These are phyloP conservation scores for Zymoseptoria crescenta DNA, from an alignment of 2,329 filamentous ascomycete genomes.

Conservation along the genomic window DNA sequence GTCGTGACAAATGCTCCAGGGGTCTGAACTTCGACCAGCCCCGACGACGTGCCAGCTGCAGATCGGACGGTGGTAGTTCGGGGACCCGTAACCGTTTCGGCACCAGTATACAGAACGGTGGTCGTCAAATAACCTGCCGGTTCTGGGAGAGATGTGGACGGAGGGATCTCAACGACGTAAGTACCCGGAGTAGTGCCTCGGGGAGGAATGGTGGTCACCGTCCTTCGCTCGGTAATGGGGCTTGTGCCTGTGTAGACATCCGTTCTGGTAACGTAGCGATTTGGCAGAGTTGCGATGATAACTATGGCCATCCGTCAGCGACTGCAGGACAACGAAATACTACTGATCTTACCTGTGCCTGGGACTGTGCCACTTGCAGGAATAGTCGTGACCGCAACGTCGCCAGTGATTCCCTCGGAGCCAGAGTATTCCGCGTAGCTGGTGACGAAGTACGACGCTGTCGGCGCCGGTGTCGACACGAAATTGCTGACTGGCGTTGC, in stretches of 20 bases:
- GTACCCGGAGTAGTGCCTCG: constrained; percentile 4
- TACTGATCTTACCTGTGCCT: constrained; percentile 3
- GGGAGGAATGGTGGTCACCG: constrained; percentile 3
- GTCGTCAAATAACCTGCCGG: constrained; percentile 1
- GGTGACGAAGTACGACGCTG: neutral
- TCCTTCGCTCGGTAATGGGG: constrained; percentile 3
- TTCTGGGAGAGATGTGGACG: neutral
- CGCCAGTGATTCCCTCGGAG: neutral
- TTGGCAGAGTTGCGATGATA: neutral
- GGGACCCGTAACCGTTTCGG: neutral
- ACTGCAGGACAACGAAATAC: neutral
- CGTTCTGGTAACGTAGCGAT: neutral
- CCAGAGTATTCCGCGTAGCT: constrained; percentile 5
- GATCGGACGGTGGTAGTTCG: constrained; percentile 1
- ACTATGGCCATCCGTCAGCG: neutral
- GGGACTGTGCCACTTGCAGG: constrained; percentile 2
- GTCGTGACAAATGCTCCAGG: constrained; percentile 4
- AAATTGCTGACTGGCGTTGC: neutral
- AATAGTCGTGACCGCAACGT: constrained; percentile 5
- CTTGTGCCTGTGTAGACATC: constrained; percentile 5
- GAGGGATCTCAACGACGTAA: constrained; percentile 7
- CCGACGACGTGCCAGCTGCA: constrained; percentile 1
- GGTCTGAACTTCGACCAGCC: neutral
- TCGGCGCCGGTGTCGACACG: neutral
- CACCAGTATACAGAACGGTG: constrained; percentile 2